Percentiles rank a stretch among this genome's conserved stretches.
Conservation (phyloP, 768 basidiomycete species). For the Phlebiopsis gigantea region DNA sequence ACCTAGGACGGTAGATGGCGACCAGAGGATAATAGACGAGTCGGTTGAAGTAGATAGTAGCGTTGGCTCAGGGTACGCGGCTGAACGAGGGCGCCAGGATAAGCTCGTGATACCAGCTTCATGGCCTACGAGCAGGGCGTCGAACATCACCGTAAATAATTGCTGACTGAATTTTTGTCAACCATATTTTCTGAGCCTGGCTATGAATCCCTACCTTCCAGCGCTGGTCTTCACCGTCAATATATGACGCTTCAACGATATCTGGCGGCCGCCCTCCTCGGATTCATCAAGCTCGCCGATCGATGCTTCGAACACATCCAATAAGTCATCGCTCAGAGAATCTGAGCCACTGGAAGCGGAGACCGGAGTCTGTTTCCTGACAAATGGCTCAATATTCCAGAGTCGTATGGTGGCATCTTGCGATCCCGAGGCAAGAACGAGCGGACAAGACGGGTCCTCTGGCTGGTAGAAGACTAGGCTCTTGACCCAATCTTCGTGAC, state of each 20-base stretch:
- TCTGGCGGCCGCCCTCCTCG: conserved; percentile 79
- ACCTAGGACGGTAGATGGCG: conserved; percentile 53
- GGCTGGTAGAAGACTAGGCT: conserved; percentile 57
- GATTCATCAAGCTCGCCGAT: conserved; percentile 64
- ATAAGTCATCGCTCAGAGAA: conserved; percentile 60
- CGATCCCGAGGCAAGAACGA: conserved; percentile 87
- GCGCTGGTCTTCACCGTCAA: conserved; percentile 52
- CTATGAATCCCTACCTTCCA: conserved; percentile 27
- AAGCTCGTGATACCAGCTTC: conserved; percentile 89
- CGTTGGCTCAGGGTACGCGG: conserved; percentile 26
- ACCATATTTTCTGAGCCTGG: background rate
- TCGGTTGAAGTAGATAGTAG: conserved; percentile 93
- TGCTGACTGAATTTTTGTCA: conserved; percentile 26
- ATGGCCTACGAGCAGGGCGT: conserved; percentile 93
- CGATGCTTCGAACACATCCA: conserved; percentile 86
- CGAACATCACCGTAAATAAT: conserved; percentile 81
- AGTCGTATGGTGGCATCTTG: conserved; percentile 93
- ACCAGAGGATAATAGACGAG: conserved; percentile 94
- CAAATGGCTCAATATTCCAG: conserved; percentile 73
- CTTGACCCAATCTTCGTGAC: conserved; percentile 97
- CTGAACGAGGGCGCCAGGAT: conserved; percentile 60
- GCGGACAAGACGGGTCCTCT: conserved; percentile 25
- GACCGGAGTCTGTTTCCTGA: conserved; percentile 19
- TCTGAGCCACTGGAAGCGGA: background rate
- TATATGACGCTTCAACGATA: conserved; percentile 84